Evolutionary conservation across 2,329 filamentous ascomycete genomes (phyloP).

Genomic region (Epichloe festucae): DNA sequence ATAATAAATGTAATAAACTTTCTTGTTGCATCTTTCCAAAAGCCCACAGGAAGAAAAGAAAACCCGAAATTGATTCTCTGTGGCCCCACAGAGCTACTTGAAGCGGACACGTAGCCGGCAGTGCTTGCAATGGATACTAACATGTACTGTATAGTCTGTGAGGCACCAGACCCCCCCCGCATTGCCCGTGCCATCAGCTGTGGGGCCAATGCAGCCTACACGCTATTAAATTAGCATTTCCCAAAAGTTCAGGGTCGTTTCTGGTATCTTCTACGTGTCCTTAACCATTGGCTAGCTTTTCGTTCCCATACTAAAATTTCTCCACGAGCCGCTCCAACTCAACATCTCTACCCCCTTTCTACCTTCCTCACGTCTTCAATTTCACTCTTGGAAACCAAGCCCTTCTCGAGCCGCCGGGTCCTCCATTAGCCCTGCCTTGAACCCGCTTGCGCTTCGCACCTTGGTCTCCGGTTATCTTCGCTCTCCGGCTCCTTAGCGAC

Average conservation of each 20-base stretch:
- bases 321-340: constrained; percentile 6
- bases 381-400: constrained; percentile 15
- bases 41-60: no score
- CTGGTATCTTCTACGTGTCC: constrained; percentile 8
- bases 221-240: background rate
- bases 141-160: no score
- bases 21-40: no score
- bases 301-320: constrained; percentile 3
- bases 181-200: no score
- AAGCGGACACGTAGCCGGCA: no score
- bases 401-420: constrained; percentile 17
- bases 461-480: constrained; percentile 1
- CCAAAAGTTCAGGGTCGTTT: background rate
- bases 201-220: background rate
- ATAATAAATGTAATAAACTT: no score
- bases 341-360: constrained; percentile 10
- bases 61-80: background rate
- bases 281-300: constrained; percentile 10
- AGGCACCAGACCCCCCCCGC: no score
- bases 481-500: constrained; percentile 32
- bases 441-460: constrained; percentile 14
- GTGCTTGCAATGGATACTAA: no score
- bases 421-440: constrained; percentile 5
- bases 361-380: constrained; percentile 11
- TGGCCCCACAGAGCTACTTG: background rate